Evolutionary conservation across 2,329 filamentous ascomycete species (phyloP).

Genomic region (Diplocarpon mali): DNA sequence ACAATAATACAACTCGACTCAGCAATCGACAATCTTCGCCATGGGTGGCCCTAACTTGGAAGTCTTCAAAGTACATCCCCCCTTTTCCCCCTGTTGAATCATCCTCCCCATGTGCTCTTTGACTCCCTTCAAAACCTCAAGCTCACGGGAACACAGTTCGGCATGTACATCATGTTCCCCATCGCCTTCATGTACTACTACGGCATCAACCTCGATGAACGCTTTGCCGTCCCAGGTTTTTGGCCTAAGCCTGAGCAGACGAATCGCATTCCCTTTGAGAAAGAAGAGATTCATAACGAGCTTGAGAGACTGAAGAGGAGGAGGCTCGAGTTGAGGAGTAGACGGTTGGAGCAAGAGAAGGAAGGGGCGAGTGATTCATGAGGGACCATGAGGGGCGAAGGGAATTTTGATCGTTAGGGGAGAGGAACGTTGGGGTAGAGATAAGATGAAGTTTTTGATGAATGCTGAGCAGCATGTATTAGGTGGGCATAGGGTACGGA

Average conservation of each 20-base stretch:
- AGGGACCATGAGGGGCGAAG: slow-evolving; percentile 3
- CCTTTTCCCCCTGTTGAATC: slow-evolving; percentile 4
- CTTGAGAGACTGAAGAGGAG: slow-evolving; percentile 24
- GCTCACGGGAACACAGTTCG: slow-evolving; percentile 53
- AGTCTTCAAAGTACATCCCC: slow-evolving; percentile 68
- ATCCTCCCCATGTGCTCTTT: neutral
- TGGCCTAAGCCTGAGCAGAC: slow-evolving; percentile 79
- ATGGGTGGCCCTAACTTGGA: slow-evolving; percentile 86
- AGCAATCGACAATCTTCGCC: slow-evolving; percentile 20
- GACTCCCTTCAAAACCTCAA: neutral
- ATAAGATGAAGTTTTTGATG: neutral
- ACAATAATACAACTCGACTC: neutral
- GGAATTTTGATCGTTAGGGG: neutral
- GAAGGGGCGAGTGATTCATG: neutral
- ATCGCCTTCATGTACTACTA: slow-evolving; percentile 99
- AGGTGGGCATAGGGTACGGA: neutral
- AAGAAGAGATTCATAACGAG: slow-evolving; percentile 74
- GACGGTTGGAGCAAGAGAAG: slow-evolving; percentile 23
- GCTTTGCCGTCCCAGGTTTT: slow-evolving; percentile 82
- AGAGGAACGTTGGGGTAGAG: neutral
- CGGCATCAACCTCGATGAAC: slow-evolving; percentile 89
- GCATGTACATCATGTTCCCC: slow-evolving; percentile 97
- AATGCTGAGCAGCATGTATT: too few relatives aligned
- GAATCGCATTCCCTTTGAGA: slow-evolving; percentile 64
- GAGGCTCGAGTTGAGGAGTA: slow-evolving; percentile 27